Percentiles rank a stretch among this genome's conserved stretches.
Evolutionary conservation across 2,329 filamentous ascomycete species (phyloP).

Genomic region (Niveomyces coronatus): DNA sequence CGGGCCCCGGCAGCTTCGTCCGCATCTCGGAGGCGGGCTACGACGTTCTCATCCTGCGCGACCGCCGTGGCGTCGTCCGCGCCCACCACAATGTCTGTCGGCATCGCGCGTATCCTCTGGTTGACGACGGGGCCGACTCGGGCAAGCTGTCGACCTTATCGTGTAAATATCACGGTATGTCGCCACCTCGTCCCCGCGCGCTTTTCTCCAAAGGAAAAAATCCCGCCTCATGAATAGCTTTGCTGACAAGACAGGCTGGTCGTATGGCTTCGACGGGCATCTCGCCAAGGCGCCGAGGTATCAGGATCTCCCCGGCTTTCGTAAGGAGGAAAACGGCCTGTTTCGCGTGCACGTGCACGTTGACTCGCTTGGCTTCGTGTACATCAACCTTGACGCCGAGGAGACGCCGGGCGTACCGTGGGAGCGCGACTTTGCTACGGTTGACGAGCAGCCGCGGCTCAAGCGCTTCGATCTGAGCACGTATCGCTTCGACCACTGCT

Average conservation of each 20-base stretch:
- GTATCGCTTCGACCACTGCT: constrained; percentile 20
- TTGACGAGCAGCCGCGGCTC: constrained; percentile 17
- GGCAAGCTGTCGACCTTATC: constrained; percentile 12
- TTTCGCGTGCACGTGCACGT: constrained; percentile 35
- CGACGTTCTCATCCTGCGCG: constrained; percentile 15
- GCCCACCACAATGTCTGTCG: constrained; percentile 15
- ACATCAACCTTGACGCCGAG: constrained; percentile 36
- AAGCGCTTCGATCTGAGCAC: constrained; percentile 17
- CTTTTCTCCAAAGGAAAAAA: not conserved
- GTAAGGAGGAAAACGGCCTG: constrained; percentile 31
- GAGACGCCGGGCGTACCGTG: constrained; percentile 28
- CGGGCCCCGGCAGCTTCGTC: constrained; percentile 13
- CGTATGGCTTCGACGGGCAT: constrained; percentile 32
- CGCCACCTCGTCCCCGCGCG: too few species aligned
- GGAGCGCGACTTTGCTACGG: constrained; percentile 28
- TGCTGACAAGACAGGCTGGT: constrained; percentile 25
- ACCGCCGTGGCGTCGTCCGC: constrained; percentile 13
- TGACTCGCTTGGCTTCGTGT: constrained; percentile 36
- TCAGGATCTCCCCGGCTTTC: constrained; percentile 27
- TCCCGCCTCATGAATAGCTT: not conserved
- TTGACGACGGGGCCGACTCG: constrained; percentile 12
- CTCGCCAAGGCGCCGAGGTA: constrained; percentile 34
- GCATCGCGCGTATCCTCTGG: constrained; percentile 14
- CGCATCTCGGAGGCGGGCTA: constrained; percentile 14
- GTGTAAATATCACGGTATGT: constrained; percentile 12